A percentile compares a stretch with the other conserved stretches of the same genome.
phyloP scores from a whole-genome alignment of 176 grass and related monocot genomes.

The Avena sativa region DNA sequence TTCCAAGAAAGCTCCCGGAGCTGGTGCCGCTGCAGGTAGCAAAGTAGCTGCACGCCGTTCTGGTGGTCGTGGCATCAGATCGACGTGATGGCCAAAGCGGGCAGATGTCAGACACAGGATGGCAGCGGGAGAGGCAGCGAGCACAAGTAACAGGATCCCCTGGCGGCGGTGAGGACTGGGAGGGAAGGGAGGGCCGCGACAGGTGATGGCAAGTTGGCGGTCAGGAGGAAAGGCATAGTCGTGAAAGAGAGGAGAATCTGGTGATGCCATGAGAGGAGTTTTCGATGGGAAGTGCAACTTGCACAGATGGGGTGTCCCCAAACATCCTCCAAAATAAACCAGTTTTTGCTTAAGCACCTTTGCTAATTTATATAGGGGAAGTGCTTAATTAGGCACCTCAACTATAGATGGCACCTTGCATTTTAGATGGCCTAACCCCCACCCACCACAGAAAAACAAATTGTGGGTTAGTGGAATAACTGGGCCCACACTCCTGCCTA shows the following conservation, averaged over 20 bases:
- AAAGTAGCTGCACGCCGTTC: background rate
- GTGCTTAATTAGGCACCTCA: background rate
- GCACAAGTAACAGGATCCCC: background rate
- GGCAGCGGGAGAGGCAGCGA: background rate
- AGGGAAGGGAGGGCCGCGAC: background rate
- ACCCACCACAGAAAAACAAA: background rate
- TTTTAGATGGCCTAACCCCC: background rate
- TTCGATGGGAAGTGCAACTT: background rate
- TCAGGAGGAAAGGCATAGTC: background rate
- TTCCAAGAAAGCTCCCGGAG: no score
- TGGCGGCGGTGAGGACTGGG: background rate
- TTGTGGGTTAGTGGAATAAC: conserved; percentile 4
- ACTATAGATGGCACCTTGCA: background rate
- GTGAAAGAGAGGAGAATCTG: background rate
- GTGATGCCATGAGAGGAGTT: background rate
- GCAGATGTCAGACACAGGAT: background rate
- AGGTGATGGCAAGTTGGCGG: background rate
- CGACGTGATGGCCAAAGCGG: background rate
- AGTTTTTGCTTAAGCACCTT: background rate
- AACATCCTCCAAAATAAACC: background rate
- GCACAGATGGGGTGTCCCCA: background rate
- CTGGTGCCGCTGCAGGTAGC: no score
- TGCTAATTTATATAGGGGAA: background rate
- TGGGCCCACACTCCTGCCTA: conserved; percentile 1
- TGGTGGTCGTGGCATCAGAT: background rate